Base-by-base conservation (phyloP, 2,329 filamentous ascomycete species). In the Talaromyces albobiverticillius region DNA sequence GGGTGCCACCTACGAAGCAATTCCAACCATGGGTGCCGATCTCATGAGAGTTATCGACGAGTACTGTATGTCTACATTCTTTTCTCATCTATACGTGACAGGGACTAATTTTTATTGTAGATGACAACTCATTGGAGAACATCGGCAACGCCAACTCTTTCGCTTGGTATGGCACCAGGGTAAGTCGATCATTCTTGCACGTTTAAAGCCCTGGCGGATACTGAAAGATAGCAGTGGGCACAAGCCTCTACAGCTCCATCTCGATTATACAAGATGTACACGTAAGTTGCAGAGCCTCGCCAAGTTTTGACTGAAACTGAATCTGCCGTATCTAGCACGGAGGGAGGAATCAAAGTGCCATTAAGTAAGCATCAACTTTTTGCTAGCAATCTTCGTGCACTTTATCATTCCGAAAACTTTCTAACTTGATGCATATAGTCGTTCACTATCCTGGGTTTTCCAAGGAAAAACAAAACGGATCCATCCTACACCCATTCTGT, bases 141-240 rank as follows among this genome's bases (percentile, higher is more conserved):
- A 67, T 79, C n/a, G 77, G 77, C 29, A 68, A 71, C 20, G 68
- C 66, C 7, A 69, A 78, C 61, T 72, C 68, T 53, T 79, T 76
- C 57, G 72, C 78, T 55, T 79, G 76, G 76, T 79, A 78, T 53
- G 76, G 77, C n/a, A 73, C 75, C 3, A 70, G 31, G 31, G 31
- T 34, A 34, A 34, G 31, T 34, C 31, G 13, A 34, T 10, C 5
- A 34, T 34, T 4, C 13, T 14, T 34, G 6, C 31, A 34, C 13
- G 8, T 34, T 34, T 10, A 34, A 14, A n/a, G n/a, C n/a, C n/a
- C n/a, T n/a, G n/a, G n/a, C n/a, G n/a, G n/a, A n/a, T n/a, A n/a
- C n/a, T n/a, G n/a, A n/a, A n/a, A 34, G 31, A 29, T 29, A 34
- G 31, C 36, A 72, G 4, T 79, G 76, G 76, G 76, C 76, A 2